Percentiles rank a stretch among this genome's conserved stretches.
These are phyloP conservation scores for Aspergillus carbonarius DNA, from an alignment of 2,329 filamentous ascomycete species.

Conservation along the genomic window DNA sequence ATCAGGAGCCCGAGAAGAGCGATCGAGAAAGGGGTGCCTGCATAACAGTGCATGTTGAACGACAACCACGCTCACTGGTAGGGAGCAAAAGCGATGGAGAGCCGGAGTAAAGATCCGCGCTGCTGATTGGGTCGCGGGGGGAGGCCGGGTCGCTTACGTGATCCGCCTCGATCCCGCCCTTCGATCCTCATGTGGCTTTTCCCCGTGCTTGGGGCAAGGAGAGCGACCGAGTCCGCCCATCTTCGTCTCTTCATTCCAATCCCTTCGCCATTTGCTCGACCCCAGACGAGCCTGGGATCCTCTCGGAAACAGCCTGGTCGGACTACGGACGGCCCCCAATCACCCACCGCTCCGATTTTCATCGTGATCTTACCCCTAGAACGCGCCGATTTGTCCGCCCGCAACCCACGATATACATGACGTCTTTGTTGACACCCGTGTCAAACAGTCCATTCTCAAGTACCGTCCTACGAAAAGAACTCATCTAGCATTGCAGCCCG, in stretches of 20 bases:
- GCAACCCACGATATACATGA: slow-evolving; percentile 31
- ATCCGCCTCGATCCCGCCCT: slow-evolving; percentile 25
- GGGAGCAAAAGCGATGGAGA: background rate
- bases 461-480: slow-evolving; percentile 2
- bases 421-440: slow-evolving; percentile 37
- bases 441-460: slow-evolving; percentile 17
- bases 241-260: background rate
- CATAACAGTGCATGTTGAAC: background rate
- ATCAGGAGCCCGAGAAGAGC: background rate
- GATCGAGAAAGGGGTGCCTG: background rate
- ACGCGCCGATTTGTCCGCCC: slow-evolving; percentile 20
- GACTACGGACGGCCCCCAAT: slow-evolving; percentile 1
- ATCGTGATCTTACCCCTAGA: slow-evolving; percentile 14
- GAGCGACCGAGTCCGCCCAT: slow-evolving; percentile 5
- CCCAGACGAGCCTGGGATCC: background rate
- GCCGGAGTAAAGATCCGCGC: background rate
- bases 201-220: slow-evolving; percentile 21
- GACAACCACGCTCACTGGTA: background rate
- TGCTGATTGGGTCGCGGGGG: slow-evolving; percentile 3
- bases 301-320: background rate
- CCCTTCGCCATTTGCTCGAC: background rate
- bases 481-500: background rate
- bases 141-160: slow-evolving; percentile 27
- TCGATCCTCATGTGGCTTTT: slow-evolving; percentile 33
- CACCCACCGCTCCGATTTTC: slow-evolving; percentile 1